Base-by-base conservation (phyloP, 164 flowering plant species). In the Nymphaea colorata region DNA sequence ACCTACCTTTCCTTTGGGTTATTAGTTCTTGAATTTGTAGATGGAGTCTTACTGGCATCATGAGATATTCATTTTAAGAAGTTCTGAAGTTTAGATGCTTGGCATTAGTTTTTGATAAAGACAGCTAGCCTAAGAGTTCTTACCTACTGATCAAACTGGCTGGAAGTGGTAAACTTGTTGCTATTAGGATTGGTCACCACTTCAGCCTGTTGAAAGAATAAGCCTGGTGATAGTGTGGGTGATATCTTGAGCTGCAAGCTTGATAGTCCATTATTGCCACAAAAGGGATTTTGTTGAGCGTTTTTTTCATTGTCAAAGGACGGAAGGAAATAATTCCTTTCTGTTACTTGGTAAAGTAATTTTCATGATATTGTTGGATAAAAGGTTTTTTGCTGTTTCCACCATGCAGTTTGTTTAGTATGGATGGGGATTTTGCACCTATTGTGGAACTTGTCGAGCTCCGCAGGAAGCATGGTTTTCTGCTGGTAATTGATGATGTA, bases 381-480 rank as follows among this genome's bases (percentile, higher is more conserved):
- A 7, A 47, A 2, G 3, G 55, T 6, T 47, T 47, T 12, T 47
- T 47, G 12, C 55, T 47, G 66, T 42, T 61, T 44, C 61, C 67
- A 74, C 62, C 42, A 68, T 70, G 66, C 91, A 93, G 98, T 82
- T 83, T 94, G 79, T 94, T 94, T 77, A 91, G 98, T 72, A 94
- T 94, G 98, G 97, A 94, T 77, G 98, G 98, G 71, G 98, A 94
- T 77, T 91, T 89, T 82, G 97, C 96, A 78, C 97, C 95, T 59
- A 73, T 94, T 79, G 72, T 36, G 8, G 86, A 87, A 80, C 95
- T 94, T 55, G 87, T 70, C 6, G 76, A 77, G 76, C 95, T 94
- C 67, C 91, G 97, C 7, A 83, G 81, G 83, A 82, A 75, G 78
- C 88, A 94, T 78, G 79, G 81, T 3, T 88, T 89, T 83, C 71